Conservation (phyloP, 257 asterid genomes). For the Solanum commersonii region DNA sequence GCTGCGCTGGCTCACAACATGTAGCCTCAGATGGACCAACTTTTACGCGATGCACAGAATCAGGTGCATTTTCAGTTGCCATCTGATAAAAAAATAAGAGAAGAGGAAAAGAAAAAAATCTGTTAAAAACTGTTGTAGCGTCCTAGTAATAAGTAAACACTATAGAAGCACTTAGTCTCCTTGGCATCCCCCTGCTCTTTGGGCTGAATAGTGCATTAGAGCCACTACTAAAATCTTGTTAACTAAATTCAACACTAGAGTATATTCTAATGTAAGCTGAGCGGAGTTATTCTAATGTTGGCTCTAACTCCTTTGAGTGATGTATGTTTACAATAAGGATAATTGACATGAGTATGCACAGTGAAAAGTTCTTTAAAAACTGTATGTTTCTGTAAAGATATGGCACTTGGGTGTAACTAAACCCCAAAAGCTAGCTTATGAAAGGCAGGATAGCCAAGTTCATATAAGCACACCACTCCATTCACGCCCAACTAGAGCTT, state of each 20-base stretch:
- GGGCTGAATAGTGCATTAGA: neutral
- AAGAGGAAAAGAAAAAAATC: neutral
- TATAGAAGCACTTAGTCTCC: neutral
- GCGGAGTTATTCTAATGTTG: neutral
- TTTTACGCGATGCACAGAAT: neutral
- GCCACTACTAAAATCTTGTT: neutral
- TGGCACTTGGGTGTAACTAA: neutral
- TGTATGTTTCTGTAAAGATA: neutral
- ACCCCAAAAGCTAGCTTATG: neutral
- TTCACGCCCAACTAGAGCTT: neutral
- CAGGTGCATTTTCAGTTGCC: neutral
- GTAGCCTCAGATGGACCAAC: neutral
- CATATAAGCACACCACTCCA: neutral
- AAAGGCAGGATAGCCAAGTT: neutral
- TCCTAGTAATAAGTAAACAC: neutral
- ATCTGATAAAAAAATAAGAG: slow-evolving; percentile 3
- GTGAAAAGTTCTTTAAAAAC: neutral
- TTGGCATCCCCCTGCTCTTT: neutral
- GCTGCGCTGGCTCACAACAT: neutral
- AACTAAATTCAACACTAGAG: neutral
- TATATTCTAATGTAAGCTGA: neutral
- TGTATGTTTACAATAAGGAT: neutral
- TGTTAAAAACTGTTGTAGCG: neutral
- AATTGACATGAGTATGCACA: neutral
- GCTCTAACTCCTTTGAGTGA: neutral